Evolutionary conservation across 176 grass and related monocot genomes (phyloP), one percentile per base, ranked within the genome.

Genomic region (Carex kokanica): DNA sequence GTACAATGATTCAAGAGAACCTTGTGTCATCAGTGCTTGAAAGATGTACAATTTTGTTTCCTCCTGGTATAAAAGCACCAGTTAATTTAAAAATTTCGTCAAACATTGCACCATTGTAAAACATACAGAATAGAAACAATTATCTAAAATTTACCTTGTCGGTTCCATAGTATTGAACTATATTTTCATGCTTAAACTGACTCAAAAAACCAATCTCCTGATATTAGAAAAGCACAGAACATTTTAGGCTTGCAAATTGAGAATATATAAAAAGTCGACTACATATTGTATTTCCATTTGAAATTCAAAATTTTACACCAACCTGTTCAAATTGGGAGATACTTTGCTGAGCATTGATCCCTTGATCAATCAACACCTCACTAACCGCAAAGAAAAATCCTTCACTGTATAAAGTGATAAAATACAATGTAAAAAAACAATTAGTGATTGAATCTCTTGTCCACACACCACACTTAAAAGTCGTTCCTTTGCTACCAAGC

Each of bases 161-260:
- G 27, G 96, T 99, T 90, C 96, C 96, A 90, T 95, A 91, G 87
- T 99, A 99, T 78, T 99, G 93, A 86, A 99, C 96, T 79, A 99
- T 92, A 80, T 99, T 99, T 88, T 99, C 96, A 77, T 99, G 96
- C 75, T 99, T 89, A 85, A 99, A 95, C 86, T 99, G 96, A 88
- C 93, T 95, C 75, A 99, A 86, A 20, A 99, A 93, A 31, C 85
- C 88, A 58, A 99, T 89, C 88, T 99, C 96, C 96, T 99, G 85
- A 84, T 63, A 49, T 82, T 88, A 74, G 2, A 45, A 88, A 64
- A 85, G 16, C 43, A 20, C 17, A 61, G 27, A 40, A 72, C 41
- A 58, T 89, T 84, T 88, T 56, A 89, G 73, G 15, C 41, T 34
- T 66, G 36, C 78, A 80, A 54, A 56, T 60, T 47, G 21, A 60